phyloP scores from a whole-genome alignment of 1,284 basidiomycete genomes.

The Tranzscheliella williamsii region DNA sequence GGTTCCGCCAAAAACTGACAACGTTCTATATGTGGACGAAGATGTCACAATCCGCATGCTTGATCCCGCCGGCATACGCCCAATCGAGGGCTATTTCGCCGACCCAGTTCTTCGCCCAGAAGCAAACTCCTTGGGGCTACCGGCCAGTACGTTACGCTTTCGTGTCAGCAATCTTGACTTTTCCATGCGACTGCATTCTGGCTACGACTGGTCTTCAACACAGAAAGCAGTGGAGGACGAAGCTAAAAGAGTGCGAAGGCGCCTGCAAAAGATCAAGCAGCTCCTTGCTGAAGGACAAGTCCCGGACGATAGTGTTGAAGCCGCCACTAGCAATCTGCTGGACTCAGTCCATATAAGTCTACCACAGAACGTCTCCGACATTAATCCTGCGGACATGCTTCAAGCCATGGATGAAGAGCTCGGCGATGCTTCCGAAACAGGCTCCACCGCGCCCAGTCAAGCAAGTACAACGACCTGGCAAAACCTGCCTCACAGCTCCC shows the following conservation, averaged over 20 bases:
- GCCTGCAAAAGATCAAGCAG: slow-evolving; percentile 87
- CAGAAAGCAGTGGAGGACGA: slow-evolving; percentile 84
- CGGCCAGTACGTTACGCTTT: slow-evolving; percentile 32
- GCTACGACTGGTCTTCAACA: slow-evolving; percentile 89
- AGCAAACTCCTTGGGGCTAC: slow-evolving; percentile 12
- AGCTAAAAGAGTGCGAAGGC: slow-evolving; percentile 80
- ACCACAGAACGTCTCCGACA: slow-evolving; percentile 28
- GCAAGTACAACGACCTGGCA: slow-evolving; percentile 42
- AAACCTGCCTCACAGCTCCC: slow-evolving; percentile 17
- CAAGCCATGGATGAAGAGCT: slow-evolving; percentile 85
- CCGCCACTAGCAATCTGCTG: slow-evolving; percentile 78
- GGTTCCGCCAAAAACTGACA: slow-evolving; percentile 51
- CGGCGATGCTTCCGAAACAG: slow-evolving; percentile 65
- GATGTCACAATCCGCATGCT: slow-evolving; percentile 85
- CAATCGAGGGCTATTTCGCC: slow-evolving; percentile 39
- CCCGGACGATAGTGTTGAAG: slow-evolving; percentile 78
- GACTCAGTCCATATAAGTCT: slow-evolving; percentile 76
- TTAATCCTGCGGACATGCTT: slow-evolving; percentile 67
- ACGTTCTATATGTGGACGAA: slow-evolving; percentile 70
- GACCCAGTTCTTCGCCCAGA: slow-evolving; percentile 27
- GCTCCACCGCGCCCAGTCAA: slow-evolving; percentile 22
- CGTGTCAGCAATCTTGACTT: slow-evolving; percentile 38
- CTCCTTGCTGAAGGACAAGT: slow-evolving; percentile 88
- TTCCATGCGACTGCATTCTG: slow-evolving; percentile 38
- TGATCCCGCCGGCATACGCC: slow-evolving; percentile 66